Conservation (phyloP, 345 rosid species). For the Eucalyptus sp. region DNA sequence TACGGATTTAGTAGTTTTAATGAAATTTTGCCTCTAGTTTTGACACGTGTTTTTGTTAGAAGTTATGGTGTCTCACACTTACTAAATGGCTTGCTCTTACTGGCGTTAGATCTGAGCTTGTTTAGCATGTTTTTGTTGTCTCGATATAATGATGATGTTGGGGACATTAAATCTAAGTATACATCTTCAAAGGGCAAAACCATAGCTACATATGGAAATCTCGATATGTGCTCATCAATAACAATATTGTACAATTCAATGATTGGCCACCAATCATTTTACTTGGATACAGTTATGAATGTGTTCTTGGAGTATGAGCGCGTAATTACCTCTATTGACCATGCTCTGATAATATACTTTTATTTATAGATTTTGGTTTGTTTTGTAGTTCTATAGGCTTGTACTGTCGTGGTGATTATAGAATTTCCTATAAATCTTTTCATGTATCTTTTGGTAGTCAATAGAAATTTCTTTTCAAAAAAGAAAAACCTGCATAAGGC, state of each 20-base stretch:
- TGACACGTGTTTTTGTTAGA: neutral
- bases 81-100: neutral
- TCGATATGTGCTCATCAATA: neutral
- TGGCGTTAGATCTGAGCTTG: accelerated
- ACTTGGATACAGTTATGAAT: neutral
- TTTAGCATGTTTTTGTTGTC: too few relatives aligned
- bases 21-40: neutral
- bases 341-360: neutral
- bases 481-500: neutral
- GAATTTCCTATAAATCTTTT: neutral
- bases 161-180: neutral
- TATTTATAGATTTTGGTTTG: neutral
- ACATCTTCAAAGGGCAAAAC: neutral
- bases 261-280: neutral
- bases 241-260: neutral
- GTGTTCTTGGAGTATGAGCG: neutral
- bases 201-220: too few relatives aligned
- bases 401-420: neutral
- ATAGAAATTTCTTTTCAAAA: too few relatives aligned
- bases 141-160: too few relatives aligned
- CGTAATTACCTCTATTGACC: neutral
- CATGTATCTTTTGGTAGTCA: neutral
- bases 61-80: neutral
- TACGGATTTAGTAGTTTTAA: too few relatives aligned
- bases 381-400: too few relatives aligned